Conservation (phyloP, 139 green algal genomes). For the Picochlorum sp. region DNA sequence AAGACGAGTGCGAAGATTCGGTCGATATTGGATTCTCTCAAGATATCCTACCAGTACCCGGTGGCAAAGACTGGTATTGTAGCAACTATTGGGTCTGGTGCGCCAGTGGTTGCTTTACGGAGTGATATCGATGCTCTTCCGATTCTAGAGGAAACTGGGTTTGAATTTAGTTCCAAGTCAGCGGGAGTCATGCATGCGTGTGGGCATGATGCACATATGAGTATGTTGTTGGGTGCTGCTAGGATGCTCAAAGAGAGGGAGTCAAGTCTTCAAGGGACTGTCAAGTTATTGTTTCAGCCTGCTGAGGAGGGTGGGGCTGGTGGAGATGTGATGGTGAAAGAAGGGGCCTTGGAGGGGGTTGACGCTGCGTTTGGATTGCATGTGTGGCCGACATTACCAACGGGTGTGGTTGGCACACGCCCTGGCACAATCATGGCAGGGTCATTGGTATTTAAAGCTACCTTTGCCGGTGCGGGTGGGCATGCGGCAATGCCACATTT, state of each 20-base stretch:
- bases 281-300: constrained; percentile 88
- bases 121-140: constrained; percentile 88
- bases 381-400: constrained; percentile 59
- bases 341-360: constrained; percentile 42
- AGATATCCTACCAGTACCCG: constrained; percentile 52
- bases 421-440: constrained; percentile 75
- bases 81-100: constrained; percentile 50
- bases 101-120: constrained; percentile 59
- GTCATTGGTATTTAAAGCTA: constrained; percentile 56
- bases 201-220: constrained; percentile 78
- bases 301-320: constrained; percentile 81
- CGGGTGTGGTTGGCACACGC: constrained; percentile 48
- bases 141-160: constrained; percentile 38
- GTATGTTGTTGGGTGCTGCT: constrained; percentile 79
- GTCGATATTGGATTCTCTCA: constrained; percentile 42
- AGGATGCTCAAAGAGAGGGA: constrained; percentile 60
- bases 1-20: constrained; percentile 60
- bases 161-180: constrained; percentile 13
- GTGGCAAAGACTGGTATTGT: constrained; percentile 69
- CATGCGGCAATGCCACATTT: constrained; percentile 83
- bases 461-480: constrained; percentile 55
- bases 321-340: constrained; percentile 51
- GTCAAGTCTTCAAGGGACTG: constrained; percentile 41
- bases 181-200: constrained; percentile 78
- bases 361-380: constrained; percentile 66